A percentile compares a stretch with the other conserved stretches of the same genome.
phyloP scores from a whole-genome alignment of 306 rosid species.

The Pterocarpus santalinus region DNA sequence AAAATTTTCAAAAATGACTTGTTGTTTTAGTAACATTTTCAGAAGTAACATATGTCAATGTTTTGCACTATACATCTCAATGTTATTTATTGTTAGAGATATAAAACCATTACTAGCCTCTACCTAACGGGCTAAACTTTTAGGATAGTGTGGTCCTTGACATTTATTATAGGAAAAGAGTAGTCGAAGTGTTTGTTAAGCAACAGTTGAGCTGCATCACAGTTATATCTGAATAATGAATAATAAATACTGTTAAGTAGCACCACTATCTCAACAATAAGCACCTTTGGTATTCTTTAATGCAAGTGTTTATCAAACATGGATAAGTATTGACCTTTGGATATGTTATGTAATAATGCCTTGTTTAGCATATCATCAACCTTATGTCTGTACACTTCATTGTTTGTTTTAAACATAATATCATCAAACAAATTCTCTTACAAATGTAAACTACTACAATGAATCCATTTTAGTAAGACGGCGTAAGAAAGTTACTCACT shows the following conservation, averaged over 20 bases:
- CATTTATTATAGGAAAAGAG: not conserved
- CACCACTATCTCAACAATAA: not conserved
- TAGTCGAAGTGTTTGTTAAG: not conserved
- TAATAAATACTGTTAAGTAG: not conserved
- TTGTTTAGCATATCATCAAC: not conserved
- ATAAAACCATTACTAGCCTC: slow-evolving; percentile 12
- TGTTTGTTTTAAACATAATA: slow-evolving; percentile 1
- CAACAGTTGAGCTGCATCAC: not conserved
- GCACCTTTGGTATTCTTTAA: not conserved
- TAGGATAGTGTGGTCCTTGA: not conserved
- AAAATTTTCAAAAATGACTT: slow-evolving; percentile 25
- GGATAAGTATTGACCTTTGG: not conserved
- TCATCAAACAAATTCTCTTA: slow-evolving; percentile 2
- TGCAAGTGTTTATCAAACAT: not conserved
- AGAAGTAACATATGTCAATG: slow-evolving; percentile 6
- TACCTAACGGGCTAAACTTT: not conserved
- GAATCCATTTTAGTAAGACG: not conserved
- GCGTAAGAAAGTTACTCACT: not conserved
- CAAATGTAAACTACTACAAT: not conserved
- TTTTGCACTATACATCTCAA: slow-evolving; percentile 24
- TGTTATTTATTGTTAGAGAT: not conserved
- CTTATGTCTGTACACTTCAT: not conserved
- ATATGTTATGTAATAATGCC: not conserved
- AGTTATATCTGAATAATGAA: not conserved
- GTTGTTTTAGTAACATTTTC: not conserved